These are phyloP conservation scores for Beauveria rudraprayagi DNA, from an alignment of 2,329 filamentous ascomycete genomes.

Conservation along the genomic window DNA sequence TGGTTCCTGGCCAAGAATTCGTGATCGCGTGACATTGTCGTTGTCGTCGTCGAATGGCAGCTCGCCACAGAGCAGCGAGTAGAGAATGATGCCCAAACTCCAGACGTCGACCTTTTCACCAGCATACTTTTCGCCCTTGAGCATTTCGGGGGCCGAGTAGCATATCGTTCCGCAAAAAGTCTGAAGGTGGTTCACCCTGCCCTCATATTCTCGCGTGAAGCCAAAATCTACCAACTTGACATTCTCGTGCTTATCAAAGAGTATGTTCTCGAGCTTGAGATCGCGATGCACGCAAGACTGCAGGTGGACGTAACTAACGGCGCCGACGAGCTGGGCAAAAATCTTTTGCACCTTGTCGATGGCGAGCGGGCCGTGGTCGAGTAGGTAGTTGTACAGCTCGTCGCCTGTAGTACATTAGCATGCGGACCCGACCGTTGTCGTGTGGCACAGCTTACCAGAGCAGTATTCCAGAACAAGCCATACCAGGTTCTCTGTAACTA, in stretches of 20 bases:
- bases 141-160: conserved; percentile 97
- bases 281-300: conserved; percentile 96
- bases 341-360: conserved; percentile 87
- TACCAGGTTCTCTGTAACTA: conserved; percentile 88
- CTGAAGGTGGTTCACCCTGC: conserved; percentile 86
- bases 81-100: conserved; percentile 80
- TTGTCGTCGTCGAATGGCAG: conserved; percentile 95
- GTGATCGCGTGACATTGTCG: conserved; percentile 75
- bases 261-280: conserved; percentile 82
- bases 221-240: conserved; percentile 98
- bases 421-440: neutral
- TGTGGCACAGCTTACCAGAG: conserved; percentile 51
- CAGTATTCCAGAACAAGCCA: conserved; percentile 98
- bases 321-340: conserved; percentile 90
- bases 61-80: conserved; percentile 74
- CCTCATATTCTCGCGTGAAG: conserved; percentile 95
- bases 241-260: conserved; percentile 93
- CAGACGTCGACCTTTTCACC: conserved; percentile 97
- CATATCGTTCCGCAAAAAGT: conserved; percentile 97
- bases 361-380: conserved; percentile 76
- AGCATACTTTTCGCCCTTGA: conserved; percentile 96
- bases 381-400: conserved; percentile 93
- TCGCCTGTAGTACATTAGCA: conserved; percentile 53
- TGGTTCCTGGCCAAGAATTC: conserved; percentile 79
- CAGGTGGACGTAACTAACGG: conserved; percentile 89